Evolutionary conservation across 2,329 filamentous ascomycete species (phyloP).

Genomic region (Colletotrichum shisoi): DNA sequence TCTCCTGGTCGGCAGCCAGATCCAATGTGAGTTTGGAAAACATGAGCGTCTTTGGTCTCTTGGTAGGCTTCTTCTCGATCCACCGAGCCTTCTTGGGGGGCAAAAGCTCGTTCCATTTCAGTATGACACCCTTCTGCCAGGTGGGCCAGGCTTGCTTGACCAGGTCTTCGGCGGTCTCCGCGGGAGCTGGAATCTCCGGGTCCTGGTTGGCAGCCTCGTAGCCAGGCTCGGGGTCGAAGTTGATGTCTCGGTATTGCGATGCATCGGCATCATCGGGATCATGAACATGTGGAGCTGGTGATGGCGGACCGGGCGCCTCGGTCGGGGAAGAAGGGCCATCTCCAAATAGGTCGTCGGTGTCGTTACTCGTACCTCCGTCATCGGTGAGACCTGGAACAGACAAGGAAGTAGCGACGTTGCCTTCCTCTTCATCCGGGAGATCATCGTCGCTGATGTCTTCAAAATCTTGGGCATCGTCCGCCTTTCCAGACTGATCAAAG

Average conservation of each 20-base stretch:
- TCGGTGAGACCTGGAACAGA: slow-evolving; percentile 65
- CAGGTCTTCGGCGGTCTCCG: slow-evolving; percentile 76
- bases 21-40: slow-evolving; percentile 91
- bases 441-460: slow-evolving; percentile 94
- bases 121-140: slow-evolving; percentile 77
- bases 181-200: slow-evolving; percentile 70
- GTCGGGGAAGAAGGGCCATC: slow-evolving; percentile 62
- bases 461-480: slow-evolving; percentile 89
- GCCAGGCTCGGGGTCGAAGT: slow-evolving; percentile 57
- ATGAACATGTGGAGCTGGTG: slow-evolving; percentile 55
- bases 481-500: slow-evolving; percentile 78
- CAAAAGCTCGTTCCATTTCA: slow-evolving; percentile 83
- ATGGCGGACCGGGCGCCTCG: slow-evolving; percentile 54
- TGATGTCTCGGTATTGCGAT: slow-evolving; percentile 54
- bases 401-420: slow-evolving; percentile 51
- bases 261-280: slow-evolving; percentile 51
- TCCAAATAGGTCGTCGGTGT: slow-evolving; percentile 74
- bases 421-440: slow-evolving; percentile 78
- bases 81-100: slow-evolving; percentile 81
- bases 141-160: slow-evolving; percentile 82
- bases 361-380: slow-evolving; percentile 67
- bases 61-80: slow-evolving; percentile 78
- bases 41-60: slow-evolving; percentile 80
- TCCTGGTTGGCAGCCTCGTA: slow-evolving; percentile 64
- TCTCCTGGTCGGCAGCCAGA: slow-evolving; percentile 84